Evolutionary conservation across 805 yeast genomes (phyloP).

Genomic region (Kodamaea jinghongensis): DNA sequence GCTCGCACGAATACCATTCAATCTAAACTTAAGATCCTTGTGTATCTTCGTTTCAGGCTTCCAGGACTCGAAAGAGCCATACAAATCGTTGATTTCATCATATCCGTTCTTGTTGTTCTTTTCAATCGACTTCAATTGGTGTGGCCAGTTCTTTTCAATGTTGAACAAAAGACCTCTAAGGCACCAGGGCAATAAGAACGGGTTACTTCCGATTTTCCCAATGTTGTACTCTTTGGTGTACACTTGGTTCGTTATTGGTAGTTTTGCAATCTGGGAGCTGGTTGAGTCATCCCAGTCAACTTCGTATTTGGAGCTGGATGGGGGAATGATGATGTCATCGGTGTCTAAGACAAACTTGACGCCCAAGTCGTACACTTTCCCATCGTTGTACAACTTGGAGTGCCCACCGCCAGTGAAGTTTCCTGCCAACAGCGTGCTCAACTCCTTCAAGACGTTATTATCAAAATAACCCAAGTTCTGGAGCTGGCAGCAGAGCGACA

Average conservation of each 20-base stretch:
- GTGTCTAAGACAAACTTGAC: slow-evolving; percentile 74
- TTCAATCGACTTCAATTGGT: slow-evolving; percentile 21
- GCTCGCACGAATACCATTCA: slow-evolving; percentile 51
- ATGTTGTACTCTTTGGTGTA: slow-evolving; percentile 52
- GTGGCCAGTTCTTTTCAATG: slow-evolving; percentile 50
- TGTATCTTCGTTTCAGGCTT: slow-evolving; percentile 77
- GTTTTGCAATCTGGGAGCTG: slow-evolving; percentile 1
- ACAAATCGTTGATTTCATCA: slow-evolving; percentile 58
- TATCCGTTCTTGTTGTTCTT: slow-evolving; percentile 34
- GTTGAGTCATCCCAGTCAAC: slow-evolving; percentile 13
- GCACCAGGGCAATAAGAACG: slow-evolving; percentile 90
- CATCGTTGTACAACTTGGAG: slow-evolving; percentile 82
- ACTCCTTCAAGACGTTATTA: slow-evolving; percentile 81
- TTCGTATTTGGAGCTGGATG: slow-evolving; percentile 23
- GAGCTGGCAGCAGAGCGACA: slow-evolving; percentile 68
- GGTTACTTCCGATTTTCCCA: slow-evolving; percentile 70
- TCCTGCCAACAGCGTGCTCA: slow-evolving; percentile 74
- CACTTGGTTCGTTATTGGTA: slow-evolving; percentile 35
- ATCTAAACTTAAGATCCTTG: slow-evolving; percentile 79
- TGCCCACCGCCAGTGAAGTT: slow-evolving; percentile 95
- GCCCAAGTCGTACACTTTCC: slow-evolving; percentile 79
- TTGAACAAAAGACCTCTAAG: slow-evolving; percentile 76
- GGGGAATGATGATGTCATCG: slow-evolving; percentile 50
- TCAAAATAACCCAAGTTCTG: slow-evolving; percentile 79
- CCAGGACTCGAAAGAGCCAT: slow-evolving; percentile 80